Evolutionary conservation across 768 basidiomycete genomes (phyloP).

Genomic region (Hericium coralloides): DNA sequence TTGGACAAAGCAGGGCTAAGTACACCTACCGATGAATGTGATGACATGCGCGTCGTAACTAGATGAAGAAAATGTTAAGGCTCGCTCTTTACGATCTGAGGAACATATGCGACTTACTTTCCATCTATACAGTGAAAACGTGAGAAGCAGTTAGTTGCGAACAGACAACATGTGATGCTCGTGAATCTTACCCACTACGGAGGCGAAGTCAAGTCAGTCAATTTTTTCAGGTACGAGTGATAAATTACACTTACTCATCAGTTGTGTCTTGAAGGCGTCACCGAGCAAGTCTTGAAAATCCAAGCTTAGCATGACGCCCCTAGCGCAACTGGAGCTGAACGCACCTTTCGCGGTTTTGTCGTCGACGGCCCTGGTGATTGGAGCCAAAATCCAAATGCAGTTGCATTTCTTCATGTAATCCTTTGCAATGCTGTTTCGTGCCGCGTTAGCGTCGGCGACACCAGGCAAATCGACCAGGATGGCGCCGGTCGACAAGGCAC

Average conservation of each 20-base stretch:
- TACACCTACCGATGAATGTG: slow-evolving; percentile 51
- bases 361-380: slow-evolving; percentile 55
- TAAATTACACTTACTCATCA: slow-evolving; percentile 39
- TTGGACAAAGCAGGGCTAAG: neutral
- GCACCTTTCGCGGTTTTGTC: slow-evolving; percentile 54
- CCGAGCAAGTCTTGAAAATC: slow-evolving; percentile 39
- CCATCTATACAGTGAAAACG: slow-evolving; percentile 31
- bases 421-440: slow-evolving; percentile 52
- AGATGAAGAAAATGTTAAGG: neutral
- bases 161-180: neutral
- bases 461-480: slow-evolving; percentile 59
- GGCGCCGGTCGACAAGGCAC: slow-evolving; percentile 49
- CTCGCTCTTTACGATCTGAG: neutral
- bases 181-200: neutral
- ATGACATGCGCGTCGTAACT: slow-evolving; percentile 52
- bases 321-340: neutral
- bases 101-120: slow-evolving; percentile 32
- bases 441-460: slow-evolving; percentile 58
- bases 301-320: neutral
- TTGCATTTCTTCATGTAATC: slow-evolving; percentile 60
- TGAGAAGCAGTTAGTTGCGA: neutral
- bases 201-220: neutral
- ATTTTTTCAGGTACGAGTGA: neutral
- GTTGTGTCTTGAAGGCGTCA: slow-evolving; percentile 53
- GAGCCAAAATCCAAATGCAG: slow-evolving; percentile 60